A percentile compares a stretch with the other conserved stretches of the same genome.
These are phyloP conservation scores for Ophiostoma tasmaniense DNA, from an alignment of 2,329 filamentous ascomycete species.

Conservation along the genomic window DNA sequence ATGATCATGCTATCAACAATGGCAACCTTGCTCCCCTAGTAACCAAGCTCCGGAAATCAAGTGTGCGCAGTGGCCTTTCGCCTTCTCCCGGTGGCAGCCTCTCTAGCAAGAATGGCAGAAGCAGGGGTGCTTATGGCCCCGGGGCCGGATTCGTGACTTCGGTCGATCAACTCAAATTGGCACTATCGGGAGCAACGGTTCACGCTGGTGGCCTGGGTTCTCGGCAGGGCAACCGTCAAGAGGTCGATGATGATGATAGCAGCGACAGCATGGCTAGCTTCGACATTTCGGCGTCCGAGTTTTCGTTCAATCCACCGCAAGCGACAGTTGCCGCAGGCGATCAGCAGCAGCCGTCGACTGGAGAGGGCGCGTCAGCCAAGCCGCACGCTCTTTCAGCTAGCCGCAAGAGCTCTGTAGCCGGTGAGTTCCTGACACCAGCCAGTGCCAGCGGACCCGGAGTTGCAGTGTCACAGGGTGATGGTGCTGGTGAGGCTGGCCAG, in stretches of 20 bases:
- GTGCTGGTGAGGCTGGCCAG: constrained; percentile 17
- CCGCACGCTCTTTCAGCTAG: neutral
- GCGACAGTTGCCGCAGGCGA: neutral
- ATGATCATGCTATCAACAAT: constrained; percentile 9
- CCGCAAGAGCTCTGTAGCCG: constrained; percentile 10
- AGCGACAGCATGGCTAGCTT: constrained; percentile 65
- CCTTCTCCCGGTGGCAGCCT: constrained; percentile 30
- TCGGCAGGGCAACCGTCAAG: constrained; percentile 20
- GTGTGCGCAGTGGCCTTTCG: constrained; percentile 44
- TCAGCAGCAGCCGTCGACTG: neutral
- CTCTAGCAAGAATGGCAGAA: constrained; percentile 24
- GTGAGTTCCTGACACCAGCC: constrained; percentile 11
- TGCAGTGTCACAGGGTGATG: neutral
- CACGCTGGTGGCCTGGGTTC: constrained; percentile 28
- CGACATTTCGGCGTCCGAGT: constrained; percentile 58
- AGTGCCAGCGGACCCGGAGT: neutral
- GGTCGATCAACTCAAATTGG: constrained; percentile 56
- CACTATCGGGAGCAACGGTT: constrained; percentile 44
- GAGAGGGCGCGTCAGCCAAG: neutral
- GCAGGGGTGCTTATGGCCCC: neutral
- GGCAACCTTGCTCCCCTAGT: constrained; percentile 28
- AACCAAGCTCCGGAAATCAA: constrained; percentile 44
- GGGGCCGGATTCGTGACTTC: constrained; percentile 47
- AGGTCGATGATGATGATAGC: constrained; percentile 45
- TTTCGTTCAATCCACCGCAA: constrained; percentile 46